Conservation (phyloP, 345 rosid species). For the Durio zibethinus region DNA sequence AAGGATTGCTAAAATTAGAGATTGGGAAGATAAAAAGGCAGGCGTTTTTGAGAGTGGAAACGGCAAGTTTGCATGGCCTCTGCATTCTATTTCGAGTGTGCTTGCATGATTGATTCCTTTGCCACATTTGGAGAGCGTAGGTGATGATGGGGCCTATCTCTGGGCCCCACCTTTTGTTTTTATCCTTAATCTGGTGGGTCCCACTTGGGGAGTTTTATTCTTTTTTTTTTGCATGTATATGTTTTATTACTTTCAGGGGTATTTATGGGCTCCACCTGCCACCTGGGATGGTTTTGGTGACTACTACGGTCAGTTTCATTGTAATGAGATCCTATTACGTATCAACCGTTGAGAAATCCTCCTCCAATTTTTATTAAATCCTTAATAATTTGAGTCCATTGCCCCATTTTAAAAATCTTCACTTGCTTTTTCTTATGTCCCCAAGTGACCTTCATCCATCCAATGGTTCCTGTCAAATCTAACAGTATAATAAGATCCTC, state of each 20-base stretch:
- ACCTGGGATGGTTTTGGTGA: no score
- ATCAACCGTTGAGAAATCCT: no score
- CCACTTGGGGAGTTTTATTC: not conserved
- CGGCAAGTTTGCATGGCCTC: conserved; percentile 60
- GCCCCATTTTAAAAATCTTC: no score
- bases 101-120: conserved; percentile 45
- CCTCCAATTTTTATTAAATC: no score
- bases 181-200: not conserved
- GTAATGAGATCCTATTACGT: no score
- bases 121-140: conserved; percentile 40
- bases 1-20: conserved; percentile 42
- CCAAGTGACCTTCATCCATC: no score
- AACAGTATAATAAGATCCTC: no score
- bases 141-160: conserved; percentile 13
- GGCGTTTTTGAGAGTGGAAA: conserved; percentile 36
- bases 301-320: no score
- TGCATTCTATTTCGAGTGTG: conserved; percentile 40
- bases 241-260: not conserved
- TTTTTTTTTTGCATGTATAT: not conserved
- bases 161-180: conserved; percentile 22
- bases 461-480: no score
- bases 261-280: not conserved
- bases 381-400: no score
- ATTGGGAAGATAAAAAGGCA: conserved; percentile 25
- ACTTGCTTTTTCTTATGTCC: no score